Percentiles rank a stretch among this genome's conserved stretches.
Conservation (phyloP, 2,329 filamentous ascomycete genomes). For the Aspergillus sp. region DNA sequence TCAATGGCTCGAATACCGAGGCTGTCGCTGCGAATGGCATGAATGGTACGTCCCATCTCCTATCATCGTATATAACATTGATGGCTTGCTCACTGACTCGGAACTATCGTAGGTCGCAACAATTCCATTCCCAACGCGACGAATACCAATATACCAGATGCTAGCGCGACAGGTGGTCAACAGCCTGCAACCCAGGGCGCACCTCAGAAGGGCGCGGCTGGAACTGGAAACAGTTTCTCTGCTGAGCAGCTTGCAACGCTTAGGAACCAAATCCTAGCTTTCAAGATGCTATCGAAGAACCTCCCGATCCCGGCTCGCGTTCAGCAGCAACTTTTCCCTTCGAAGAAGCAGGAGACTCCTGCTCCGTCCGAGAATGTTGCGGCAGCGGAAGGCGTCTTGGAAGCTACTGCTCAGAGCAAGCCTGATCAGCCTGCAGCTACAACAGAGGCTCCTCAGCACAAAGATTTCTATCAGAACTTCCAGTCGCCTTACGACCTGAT, state of each 20-base stretch:
- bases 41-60: conserved; percentile 38
- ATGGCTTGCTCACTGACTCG: conserved; percentile 2
- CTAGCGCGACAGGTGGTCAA: conserved; percentile 25
- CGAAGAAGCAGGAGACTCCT: conserved; percentile 42
- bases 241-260: conserved; percentile 77
- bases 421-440: conserved; percentile 34
- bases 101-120: conserved; percentile 34
- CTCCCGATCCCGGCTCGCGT: conserved; percentile 74
- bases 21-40: conserved; percentile 41
- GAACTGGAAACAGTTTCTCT: conserved; percentile 64
- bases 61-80: background rate
- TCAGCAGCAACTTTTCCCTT: conserved; percentile 80
- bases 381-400: conserved; percentile 38
- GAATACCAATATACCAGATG: conserved; percentile 24
- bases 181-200: conserved; percentile 21
- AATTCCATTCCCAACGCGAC: conserved; percentile 38
- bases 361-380: conserved; percentile 39
- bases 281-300: conserved; percentile 87
- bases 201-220: conserved; percentile 33
- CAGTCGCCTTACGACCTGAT: conserved; percentile 69
- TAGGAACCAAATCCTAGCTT: conserved; percentile 84
- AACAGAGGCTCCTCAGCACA: conserved; percentile 31
- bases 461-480: conserved; percentile 67
- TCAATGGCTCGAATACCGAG: conserved; percentile 41
- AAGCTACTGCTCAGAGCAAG: conserved; percentile 41